A percentile compares a stretch with the other conserved stretches of the same genome.
phyloP scores from a whole-genome alignment of 2,329 filamentous ascomycete species.

The Colletotrichum siamense region DNA sequence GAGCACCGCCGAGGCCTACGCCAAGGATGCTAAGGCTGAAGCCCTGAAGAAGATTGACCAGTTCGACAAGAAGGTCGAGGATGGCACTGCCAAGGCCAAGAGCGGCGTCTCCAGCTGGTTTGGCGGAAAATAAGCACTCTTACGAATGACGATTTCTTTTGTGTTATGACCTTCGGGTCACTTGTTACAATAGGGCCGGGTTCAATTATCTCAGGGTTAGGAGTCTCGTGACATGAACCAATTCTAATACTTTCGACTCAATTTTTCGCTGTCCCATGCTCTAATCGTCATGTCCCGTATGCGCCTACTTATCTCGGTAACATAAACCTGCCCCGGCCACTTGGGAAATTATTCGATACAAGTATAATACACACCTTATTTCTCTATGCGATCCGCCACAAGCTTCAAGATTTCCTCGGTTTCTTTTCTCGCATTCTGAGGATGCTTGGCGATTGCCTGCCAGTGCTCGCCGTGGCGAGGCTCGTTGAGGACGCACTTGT shows the following conservation, averaged over 20 bases:
- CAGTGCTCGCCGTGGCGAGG: constrained; percentile 93
- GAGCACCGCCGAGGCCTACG: constrained; percentile 62
- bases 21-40: constrained; percentile 68
- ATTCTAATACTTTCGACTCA: neutral
- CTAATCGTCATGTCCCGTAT: neutral
- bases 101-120: constrained; percentile 87
- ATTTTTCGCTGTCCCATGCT: neutral
- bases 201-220: neutral
- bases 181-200: neutral
- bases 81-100: constrained; percentile 82
- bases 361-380: constrained; percentile 16
- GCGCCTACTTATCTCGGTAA: neutral
- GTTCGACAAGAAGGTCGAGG: constrained; percentile 82
- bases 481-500: constrained; percentile 82
- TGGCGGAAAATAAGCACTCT: constrained; percentile 58
- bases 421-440: constrained; percentile 75
- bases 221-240: neutral
- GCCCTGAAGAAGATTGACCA: constrained; percentile 78
- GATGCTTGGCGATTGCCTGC: constrained; percentile 86
- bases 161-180: neutral
- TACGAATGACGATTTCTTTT: neutral
- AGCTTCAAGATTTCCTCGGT: constrained; percentile 84
- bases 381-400: constrained; percentile 62
- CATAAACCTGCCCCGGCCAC: neutral
- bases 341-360: neutral